Evolutionary conservation across 1,284 basidiomycete species (phyloP), one percentile per base, ranked within the genome.

Genomic region (Moesziomyces sp.): DNA sequence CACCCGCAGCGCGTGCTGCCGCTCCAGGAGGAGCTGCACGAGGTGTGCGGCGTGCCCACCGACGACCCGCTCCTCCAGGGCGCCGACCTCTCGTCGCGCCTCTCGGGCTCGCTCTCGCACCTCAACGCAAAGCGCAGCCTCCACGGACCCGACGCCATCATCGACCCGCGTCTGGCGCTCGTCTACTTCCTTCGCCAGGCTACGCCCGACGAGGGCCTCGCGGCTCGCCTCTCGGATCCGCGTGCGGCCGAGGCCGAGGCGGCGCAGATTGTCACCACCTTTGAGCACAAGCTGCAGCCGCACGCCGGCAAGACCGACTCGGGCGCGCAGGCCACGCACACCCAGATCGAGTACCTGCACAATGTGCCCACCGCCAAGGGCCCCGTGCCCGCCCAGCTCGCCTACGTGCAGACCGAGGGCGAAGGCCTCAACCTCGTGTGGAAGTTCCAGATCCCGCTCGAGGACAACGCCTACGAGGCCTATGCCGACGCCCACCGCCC

Each of bases 401-500:
- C 65, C 19, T 80, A 79, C 58, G 64, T 78, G 33, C 77, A 79
- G 54, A 53, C 66, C 35, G 63, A 62, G 33, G 52, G 40, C 21
- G 71, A 68, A 11, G 62, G 56, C 11, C 66, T 80, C 48, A 65
- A 74, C 43, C 57, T 80, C 11, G 72, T 74, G 23, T 79, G 77
- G 74, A 71, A 71, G 52, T 71, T 80, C 57, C 74, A 78, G 46
- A 68, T 80, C 19, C 67, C 74, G 28, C 74, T 79, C 35, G 70
- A 79, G 42, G 71, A 77, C 63, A 80, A 80, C 40, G 62, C 61
- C 14, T 80, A 80, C 59, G 74, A 80, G 62, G 72, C 71, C 9
- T 79, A 76, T 23, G 74, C 78, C 44, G 77, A 80, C 49, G 77
- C 76, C 28, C 60, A 61, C 52, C 61, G 57, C 7, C 68, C 64